Evolutionary conservation across 1,139 yeast genomes (phyloP).

Genomic region (Chernovozyma sophiae-reginae): DNA sequence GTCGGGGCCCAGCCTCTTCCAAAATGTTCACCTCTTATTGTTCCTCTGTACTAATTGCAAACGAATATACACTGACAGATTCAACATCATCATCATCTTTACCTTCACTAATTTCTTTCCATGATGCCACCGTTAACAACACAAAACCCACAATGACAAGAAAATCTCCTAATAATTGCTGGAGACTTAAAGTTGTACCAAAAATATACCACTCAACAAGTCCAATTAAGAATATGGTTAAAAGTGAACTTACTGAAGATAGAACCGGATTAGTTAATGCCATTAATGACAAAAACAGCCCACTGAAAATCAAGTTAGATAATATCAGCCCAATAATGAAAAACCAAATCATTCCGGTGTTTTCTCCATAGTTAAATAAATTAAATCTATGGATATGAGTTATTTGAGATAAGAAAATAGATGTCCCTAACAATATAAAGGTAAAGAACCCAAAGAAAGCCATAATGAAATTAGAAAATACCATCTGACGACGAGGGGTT

Average conservation of each 20-base stretch:
- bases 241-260: conserved; percentile 74
- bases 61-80: conserved; percentile 40
- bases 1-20: no score
- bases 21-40: no score
- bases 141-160: conserved; percentile 65
- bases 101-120: conserved; percentile 67
- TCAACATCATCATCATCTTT: conserved; percentile 57
- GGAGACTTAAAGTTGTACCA: conserved; percentile 46
- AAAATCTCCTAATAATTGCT: conserved; percentile 53
- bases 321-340: conserved; percentile 49
- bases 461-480: conserved; percentile 47
- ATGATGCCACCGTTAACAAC: conserved; percentile 65
- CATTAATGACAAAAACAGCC: conserved; percentile 72
- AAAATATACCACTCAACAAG: conserved; percentile 72
- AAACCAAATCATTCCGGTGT: conserved; percentile 36
- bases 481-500: conserved; percentile 46
- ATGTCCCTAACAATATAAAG: conserved; percentile 42
- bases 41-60: conserved; percentile 33
- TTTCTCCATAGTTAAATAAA: conserved; percentile 44
- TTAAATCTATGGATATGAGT: conserved; percentile 58
- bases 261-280: conserved; percentile 83
- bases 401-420: conserved; percentile 49
- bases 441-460: conserved; percentile 60
- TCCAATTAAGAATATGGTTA: conserved; percentile 79
- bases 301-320: conserved; percentile 66